phyloP scores from a whole-genome alignment of 257 asterid species.

The Salvia miltiorrhiza region DNA sequence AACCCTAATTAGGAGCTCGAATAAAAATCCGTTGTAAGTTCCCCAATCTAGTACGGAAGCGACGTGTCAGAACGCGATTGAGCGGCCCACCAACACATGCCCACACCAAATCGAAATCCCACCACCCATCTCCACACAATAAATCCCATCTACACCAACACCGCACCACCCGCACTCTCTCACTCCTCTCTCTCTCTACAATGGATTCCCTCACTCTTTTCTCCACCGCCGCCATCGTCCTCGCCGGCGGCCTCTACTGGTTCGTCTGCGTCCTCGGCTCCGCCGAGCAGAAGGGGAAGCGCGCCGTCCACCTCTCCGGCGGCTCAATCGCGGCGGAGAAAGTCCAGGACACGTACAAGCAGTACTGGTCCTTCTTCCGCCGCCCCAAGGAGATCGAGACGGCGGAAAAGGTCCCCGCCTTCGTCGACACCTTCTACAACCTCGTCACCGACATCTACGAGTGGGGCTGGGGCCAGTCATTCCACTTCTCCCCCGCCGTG shows the following conservation, averaged over 20 bases:
- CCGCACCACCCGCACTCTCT: constrained; percentile 11
- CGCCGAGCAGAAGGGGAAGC: constrained; percentile 71
- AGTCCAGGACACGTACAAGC: constrained; percentile 55
- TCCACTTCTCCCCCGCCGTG: constrained; percentile 69
- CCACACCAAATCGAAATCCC: constrained; percentile 21
- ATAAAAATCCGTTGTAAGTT: not conserved
- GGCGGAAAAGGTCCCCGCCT: constrained; percentile 66
- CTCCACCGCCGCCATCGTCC: constrained; percentile 49
- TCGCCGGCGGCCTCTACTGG: constrained; percentile 69
- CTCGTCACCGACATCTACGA: constrained; percentile 83
- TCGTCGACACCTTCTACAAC: constrained; percentile 78
- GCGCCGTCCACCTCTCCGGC: constrained; percentile 66
- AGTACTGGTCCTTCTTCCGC: constrained; percentile 81
- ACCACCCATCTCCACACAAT: constrained; percentile 12
- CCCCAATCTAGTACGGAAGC: not conserved
- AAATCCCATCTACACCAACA: constrained; percentile 22
- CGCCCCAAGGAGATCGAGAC: constrained; percentile 65
- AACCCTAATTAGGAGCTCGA: too few relatives aligned
- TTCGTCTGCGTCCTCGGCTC: constrained; percentile 64
- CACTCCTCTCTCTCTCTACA: constrained; percentile 12
- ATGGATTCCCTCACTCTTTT: constrained; percentile 59
- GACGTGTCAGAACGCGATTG: constrained; percentile 28
- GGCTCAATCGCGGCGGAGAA: constrained; percentile 67
- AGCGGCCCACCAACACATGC: constrained; percentile 11
- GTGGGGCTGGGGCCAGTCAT: constrained; percentile 92